phyloP scores from a whole-genome alignment of 163 green algal species.

The Scenedesmus sp. region DNA sequence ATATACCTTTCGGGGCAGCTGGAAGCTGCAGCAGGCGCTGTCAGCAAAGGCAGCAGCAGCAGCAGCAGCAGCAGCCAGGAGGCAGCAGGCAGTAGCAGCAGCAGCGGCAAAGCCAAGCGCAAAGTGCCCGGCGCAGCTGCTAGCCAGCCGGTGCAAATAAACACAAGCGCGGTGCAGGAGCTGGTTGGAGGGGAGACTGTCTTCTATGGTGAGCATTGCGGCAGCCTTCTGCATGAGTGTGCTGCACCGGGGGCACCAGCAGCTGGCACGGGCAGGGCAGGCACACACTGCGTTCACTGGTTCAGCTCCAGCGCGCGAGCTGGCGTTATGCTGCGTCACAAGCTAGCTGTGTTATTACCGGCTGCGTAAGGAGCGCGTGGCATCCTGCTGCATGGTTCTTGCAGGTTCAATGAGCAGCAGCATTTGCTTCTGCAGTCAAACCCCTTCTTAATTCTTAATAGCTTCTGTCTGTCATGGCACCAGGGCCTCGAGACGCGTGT shows the following conservation, averaged over 20 bases:
- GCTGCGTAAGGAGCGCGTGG: not conserved
- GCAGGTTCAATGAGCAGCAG: not conserved
- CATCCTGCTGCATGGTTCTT: not conserved
- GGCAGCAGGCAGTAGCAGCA: not conserved
- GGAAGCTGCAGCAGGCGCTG: not conserved
- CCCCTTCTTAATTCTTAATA: too few species aligned
- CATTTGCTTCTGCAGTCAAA: too few species aligned
- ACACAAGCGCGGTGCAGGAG: conserved; percentile 47
- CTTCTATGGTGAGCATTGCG: conserved; percentile 71
- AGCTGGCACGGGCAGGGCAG: not conserved
- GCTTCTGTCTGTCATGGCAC: not conserved
- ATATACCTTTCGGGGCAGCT: conserved; percentile 74
- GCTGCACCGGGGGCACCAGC: too few species aligned
- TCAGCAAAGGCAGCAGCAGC: conserved; percentile 4
- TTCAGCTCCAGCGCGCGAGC: not conserved
- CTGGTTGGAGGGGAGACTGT: conserved; percentile 76
- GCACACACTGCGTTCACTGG: too few species aligned
- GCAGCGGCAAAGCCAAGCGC: conserved; percentile 11
- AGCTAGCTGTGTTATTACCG: too few species aligned
- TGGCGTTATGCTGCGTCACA: not conserved
- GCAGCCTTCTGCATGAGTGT: not conserved
- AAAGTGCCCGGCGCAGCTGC: conserved; percentile 31
- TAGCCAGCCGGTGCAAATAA: not conserved
- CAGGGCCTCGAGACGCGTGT: not conserved
- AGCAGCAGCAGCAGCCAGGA: conserved; percentile 4